Conservation (phyloP, 192 early-diverging fungal genomes). For the Entomortierella chlamydospora region DNA sequence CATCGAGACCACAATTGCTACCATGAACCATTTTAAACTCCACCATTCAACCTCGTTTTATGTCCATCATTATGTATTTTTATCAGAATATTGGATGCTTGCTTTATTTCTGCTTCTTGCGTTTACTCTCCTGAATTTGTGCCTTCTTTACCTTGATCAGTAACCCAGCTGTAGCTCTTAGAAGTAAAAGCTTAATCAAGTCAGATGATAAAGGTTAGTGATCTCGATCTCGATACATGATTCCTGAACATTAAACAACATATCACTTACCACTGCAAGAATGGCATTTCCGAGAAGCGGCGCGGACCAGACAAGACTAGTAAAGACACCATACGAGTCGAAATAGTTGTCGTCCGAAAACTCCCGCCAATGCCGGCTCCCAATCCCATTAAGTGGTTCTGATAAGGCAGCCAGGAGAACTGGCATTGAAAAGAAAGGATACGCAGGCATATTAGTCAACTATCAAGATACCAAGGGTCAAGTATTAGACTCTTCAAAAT, state of each 20-base stretch:
- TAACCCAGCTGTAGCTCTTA: conserved; percentile 40
- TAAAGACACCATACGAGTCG: conserved; percentile 59
- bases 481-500: too few relatives aligned
- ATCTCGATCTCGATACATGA: background rate
- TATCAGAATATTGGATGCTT: too few relatives aligned
- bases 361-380: conserved; percentile 48
- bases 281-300: conserved; percentile 57
- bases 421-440: conserved; percentile 2
- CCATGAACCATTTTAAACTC: too few relatives aligned
- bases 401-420: conserved; percentile 59
- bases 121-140: conserved; percentile 38
- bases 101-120: conserved; percentile 33
- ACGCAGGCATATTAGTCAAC: too few relatives aligned
- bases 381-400: conserved; percentile 58
- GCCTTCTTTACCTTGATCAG: conserved; percentile 55
- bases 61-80: too few relatives aligned
- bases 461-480: too few relatives aligned
- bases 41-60: too few relatives aligned
- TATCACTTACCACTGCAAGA: conserved; percentile 45
- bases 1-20: too few relatives aligned
- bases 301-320: conserved; percentile 53
- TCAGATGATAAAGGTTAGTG: background rate
- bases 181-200: conserved; percentile 47
- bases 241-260: background rate
- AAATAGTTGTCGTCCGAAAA: conserved; percentile 66